Evolutionary conservation across 306 rosid genomes (phyloP).

Genomic region (Ammopiptanthus mongolicus): DNA sequence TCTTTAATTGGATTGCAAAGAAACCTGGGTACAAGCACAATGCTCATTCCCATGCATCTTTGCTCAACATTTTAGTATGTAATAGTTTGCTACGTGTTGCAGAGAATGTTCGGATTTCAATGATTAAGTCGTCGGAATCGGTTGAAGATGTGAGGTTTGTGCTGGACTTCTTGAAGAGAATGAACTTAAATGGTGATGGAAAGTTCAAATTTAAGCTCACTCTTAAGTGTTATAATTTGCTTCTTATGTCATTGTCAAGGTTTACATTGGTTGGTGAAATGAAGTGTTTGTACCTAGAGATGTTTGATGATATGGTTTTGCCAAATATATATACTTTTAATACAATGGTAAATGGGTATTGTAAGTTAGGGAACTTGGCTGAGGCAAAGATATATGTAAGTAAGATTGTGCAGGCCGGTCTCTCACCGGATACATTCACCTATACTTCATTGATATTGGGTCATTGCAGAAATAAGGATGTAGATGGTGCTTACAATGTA

Average conservation of each 20-base stretch:
- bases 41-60: slow-evolving; percentile 40
- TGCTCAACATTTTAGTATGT: slow-evolving; percentile 46
- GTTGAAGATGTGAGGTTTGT: slow-evolving; percentile 38
- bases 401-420: slow-evolving; percentile 54
- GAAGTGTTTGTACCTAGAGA: slow-evolving; percentile 43
- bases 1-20: slow-evolving; percentile 48
- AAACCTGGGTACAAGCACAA: slow-evolving; percentile 47
- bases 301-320: slow-evolving; percentile 43
- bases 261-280: slow-evolving; percentile 48
- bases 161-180: slow-evolving; percentile 28
- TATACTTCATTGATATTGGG: slow-evolving; percentile 71
- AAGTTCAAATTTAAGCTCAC: slow-evolving; percentile 38
- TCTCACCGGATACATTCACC: slow-evolving; percentile 50
- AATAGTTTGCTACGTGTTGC: slow-evolving; percentile 31
- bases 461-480: slow-evolving; percentile 57
- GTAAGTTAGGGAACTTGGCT: slow-evolving; percentile 57
- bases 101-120: slow-evolving; percentile 41
- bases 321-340: slow-evolving; percentile 62
- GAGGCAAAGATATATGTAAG: slow-evolving; percentile 46
- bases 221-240: slow-evolving; percentile 51
- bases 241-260: slow-evolving; percentile 44
- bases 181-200: slow-evolving; percentile 25
- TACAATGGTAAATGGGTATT: slow-evolving; percentile 66
- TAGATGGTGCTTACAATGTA: slow-evolving; percentile 41
- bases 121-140: slow-evolving; percentile 45